phyloP scores from a whole-genome alignment of 768 basidiomycete species.

The Trametes maxima region DNA sequence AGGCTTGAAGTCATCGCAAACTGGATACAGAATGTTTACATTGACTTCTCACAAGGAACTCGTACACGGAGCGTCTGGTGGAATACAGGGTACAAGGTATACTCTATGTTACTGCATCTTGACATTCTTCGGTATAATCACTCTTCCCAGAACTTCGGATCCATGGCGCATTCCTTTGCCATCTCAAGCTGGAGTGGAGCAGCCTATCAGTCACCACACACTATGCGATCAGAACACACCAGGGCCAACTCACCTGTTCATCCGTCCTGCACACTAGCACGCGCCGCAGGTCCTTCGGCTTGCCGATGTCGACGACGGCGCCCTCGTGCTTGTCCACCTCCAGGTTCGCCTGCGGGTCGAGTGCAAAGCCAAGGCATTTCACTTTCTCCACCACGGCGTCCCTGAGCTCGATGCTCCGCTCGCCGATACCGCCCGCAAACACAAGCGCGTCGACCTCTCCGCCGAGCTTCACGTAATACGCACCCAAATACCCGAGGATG shows the following conservation, averaged over 20 bases:
- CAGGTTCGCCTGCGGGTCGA: constrained; percentile 53
- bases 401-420: constrained; percentile 65
- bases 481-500: constrained; percentile 69
- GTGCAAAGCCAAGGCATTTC: constrained; percentile 60
- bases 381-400: constrained; percentile 55
- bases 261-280: constrained; percentile 68
- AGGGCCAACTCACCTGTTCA: constrained; percentile 51
- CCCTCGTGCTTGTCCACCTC: constrained; percentile 40
- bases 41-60: no score
- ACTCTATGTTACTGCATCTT: no score
- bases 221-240: neutral
- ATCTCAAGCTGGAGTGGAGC: constrained; percentile 40
- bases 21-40: no score
- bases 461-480: constrained; percentile 74
- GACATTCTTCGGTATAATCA: neutral
- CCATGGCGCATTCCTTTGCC: constrained; percentile 43
- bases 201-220: neutral
- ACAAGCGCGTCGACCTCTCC: constrained; percentile 76
- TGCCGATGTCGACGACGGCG: constrained; percentile 51
- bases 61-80: no score
- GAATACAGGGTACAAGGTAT: no score
- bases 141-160: constrained; percentile 30
- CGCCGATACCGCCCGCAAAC: constrained; percentile 89
- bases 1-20: no score
- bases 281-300: constrained; percentile 31